Base-by-base conservation (phyloP, 2,329 filamentous ascomycete genomes). In the Xylaria digitata region DNA sequence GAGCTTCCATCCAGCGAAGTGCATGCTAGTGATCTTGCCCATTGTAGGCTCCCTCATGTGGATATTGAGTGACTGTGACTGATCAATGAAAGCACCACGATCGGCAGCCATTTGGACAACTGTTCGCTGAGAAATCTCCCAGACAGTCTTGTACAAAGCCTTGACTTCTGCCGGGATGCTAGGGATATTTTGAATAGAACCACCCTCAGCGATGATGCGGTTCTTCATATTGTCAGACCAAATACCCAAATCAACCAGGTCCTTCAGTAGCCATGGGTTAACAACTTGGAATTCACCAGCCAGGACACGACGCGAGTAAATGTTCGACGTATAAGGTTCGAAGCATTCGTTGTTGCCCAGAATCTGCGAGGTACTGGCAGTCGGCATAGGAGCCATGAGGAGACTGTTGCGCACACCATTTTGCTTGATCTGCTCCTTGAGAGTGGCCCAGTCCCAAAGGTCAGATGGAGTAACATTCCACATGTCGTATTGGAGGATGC, bases 171-270 rank as follows among this genome's bases (percentile, higher is more conserved):
- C 89, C 15, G 96, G 95, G 70, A 99, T 97, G 82, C 96, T 98
- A 78, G 95, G 92, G 70, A 99, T 95, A 81, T 96, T 95, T 82
- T 98, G 96, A 63, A 99, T 92, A 21, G 95, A 98, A 72, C 96
- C 96, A 73, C 93, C 93, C 70, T 97, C 95, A 65, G 96, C 92
- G 77, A 99, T 99, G 86, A 99, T 99, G 75, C 96, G 94, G 86
- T 99, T 99, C 90, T 99, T 99, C 96, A 99, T 99, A 84, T 94
- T 93, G 82, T 99, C 95, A 54, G 95, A 97, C 96, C 96, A 99
- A 50, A 99, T 87, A 68, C 96, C 96, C 84, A 97, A 92, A 78
- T 99, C 96, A 73, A 99, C 96, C 34, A 99, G 89, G 76, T 99
- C 96, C 86, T 97, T 97, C 68, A 99, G 89, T 70, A 99, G 84